A percentile compares a stretch with the other conserved stretches of the same genome.
Evolutionary conservation across 768 basidiomycete genomes (phyloP).

Genomic region (Chiua virens): DNA sequence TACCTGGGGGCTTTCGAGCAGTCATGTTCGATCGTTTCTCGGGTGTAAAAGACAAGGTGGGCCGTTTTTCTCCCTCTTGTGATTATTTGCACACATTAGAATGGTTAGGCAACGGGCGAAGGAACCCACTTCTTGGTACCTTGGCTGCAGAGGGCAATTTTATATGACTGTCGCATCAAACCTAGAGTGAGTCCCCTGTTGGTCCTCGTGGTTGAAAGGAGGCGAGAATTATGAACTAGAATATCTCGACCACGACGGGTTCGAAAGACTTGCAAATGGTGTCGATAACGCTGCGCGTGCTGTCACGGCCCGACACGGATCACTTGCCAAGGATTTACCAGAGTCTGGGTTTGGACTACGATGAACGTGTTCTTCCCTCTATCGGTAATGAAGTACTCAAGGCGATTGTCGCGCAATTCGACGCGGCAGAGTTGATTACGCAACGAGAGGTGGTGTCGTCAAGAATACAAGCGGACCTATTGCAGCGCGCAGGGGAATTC

Average conservation of each 20-base stretch:
- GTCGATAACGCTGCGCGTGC: constrained; percentile 91
- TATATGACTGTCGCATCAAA: constrained; percentile 97
- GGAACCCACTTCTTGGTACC: constrained; percentile 97
- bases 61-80: constrained; percentile 14
- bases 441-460: constrained; percentile 97
- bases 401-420: constrained; percentile 97
- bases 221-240: constrained; percentile 46
- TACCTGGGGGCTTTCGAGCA: constrained; percentile 89
- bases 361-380: constrained; percentile 95
- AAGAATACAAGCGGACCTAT: constrained; percentile 86
- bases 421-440: constrained; percentile 94
- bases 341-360: constrained; percentile 92
- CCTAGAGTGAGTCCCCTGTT: constrained; percentile 65
- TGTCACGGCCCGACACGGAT: constrained; percentile 87
- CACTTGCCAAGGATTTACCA: constrained; percentile 95
- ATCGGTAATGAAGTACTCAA: constrained; percentile 98
- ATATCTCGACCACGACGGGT: constrained; percentile 98
- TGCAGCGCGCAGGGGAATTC: constrained; percentile 94
- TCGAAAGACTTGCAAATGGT: constrained; percentile 99
- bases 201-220: not conserved
- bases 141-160: constrained; percentile 93
- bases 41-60: constrained; percentile 80
- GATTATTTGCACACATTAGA: not conserved
- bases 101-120: constrained; percentile 76
- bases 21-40: constrained; percentile 99